phyloP scores from a whole-genome alignment of 2,329 filamentous ascomycete genomes.

The Xylaria sp. region DNA sequence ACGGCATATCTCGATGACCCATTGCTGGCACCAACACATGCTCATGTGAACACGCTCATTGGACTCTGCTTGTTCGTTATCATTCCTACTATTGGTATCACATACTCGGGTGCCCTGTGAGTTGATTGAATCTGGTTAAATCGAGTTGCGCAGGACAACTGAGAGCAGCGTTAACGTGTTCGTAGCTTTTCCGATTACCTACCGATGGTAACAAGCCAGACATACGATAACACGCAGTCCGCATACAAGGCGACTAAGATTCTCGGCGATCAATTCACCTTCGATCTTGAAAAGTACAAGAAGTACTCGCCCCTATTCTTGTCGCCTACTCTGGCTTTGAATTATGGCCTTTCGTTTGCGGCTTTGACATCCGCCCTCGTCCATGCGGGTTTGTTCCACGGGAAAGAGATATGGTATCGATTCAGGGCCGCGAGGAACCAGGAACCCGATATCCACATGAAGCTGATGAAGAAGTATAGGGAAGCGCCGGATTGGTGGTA shows the following conservation, averaged over 20 bases:
- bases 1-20: slow-evolving; percentile 35
- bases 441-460: slow-evolving; percentile 45
- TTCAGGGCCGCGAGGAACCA: slow-evolving; percentile 43
- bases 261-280: slow-evolving; percentile 42
- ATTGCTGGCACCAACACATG: slow-evolving; percentile 32
- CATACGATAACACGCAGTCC: slow-evolving; percentile 52
- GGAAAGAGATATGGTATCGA: slow-evolving; percentile 41
- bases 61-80: slow-evolving; percentile 38
- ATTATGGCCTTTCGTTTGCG: slow-evolving; percentile 50
- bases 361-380: slow-evolving; percentile 42
- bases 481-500: slow-evolving; percentile 55
- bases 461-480: slow-evolving; percentile 49
- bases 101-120: slow-evolving; percentile 41
- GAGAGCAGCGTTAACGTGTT: slow-evolving; percentile 12
- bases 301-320: slow-evolving; percentile 53
- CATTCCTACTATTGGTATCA: slow-evolving; percentile 43
- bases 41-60: slow-evolving; percentile 40
- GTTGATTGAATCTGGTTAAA: slow-evolving; percentile 11
- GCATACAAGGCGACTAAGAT: slow-evolving; percentile 49
- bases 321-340: slow-evolving; percentile 41
- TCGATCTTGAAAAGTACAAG: slow-evolving; percentile 48
- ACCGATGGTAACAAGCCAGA: slow-evolving; percentile 49
- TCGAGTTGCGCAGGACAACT: background rate
- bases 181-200: slow-evolving; percentile 45
- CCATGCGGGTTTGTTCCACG: slow-evolving; percentile 37